Percentiles rank a stretch among this genome's conserved stretches.
Evolutionary conservation across 73 alveolate genomes (phyloP).

Genomic region (Diophrys appendiculata): DNA sequence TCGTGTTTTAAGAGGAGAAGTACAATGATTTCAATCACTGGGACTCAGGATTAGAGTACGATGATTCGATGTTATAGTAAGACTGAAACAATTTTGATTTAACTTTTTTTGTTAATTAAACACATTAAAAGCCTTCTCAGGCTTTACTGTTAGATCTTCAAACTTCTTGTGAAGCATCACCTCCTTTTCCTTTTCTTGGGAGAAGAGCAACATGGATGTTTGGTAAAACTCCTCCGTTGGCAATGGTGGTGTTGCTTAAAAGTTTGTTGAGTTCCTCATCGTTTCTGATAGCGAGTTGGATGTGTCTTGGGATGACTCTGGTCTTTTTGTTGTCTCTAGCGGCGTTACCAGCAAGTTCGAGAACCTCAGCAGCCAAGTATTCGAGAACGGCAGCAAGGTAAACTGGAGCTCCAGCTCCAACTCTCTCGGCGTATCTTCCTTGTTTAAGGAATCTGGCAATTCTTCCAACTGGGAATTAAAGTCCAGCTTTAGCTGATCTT

Average conservation of each 20-base stretch:
- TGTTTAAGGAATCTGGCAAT: conserved; percentile 71
- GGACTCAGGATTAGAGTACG: background rate
- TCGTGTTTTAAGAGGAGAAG: conserved; percentile 2
- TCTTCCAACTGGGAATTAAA: conserved; percentile 90
- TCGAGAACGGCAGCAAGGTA: conserved; percentile 81
- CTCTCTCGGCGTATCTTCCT: conserved; percentile 84
- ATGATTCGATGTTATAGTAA: too few relatives aligned
- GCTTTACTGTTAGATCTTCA: too few relatives aligned
- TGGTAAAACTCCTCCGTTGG: conserved; percentile 85
- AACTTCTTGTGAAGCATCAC: conserved; percentile 16
- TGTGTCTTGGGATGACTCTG: conserved; percentile 89
- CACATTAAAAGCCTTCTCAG: too few relatives aligned
- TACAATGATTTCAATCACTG: conserved; percentile 1
- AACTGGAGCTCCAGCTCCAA: conserved; percentile 92
- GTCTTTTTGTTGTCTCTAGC: conserved; percentile 86
- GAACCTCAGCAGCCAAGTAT: conserved; percentile 85
- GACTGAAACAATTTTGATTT: too few relatives aligned
- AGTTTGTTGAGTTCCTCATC: conserved; percentile 84
- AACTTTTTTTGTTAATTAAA: too few relatives aligned
- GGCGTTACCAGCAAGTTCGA: conserved; percentile 85
- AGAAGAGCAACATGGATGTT: conserved; percentile 58
- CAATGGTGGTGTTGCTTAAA: conserved; percentile 71
- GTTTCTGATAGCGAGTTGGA: conserved; percentile 79
- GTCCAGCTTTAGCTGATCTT: conserved; percentile 81
- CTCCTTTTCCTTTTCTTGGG: conserved; percentile 21